phyloP scores from a whole-genome alignment of 208 protist genomes.

The Trypanosoma boissoni region DNA sequence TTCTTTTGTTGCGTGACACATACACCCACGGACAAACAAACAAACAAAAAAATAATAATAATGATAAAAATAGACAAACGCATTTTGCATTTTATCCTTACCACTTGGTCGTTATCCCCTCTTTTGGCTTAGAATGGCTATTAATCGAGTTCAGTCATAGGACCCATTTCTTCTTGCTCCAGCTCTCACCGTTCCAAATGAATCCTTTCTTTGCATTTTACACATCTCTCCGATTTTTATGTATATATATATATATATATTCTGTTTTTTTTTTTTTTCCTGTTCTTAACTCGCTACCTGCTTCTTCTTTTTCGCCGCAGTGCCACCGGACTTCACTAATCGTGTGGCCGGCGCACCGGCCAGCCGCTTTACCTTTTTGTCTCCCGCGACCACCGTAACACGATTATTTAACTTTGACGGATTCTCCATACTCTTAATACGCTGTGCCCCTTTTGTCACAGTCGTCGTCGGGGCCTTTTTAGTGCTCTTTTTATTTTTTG shows the following conservation, averaged over 20 bases:
- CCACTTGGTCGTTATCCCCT: no score
- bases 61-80: no score
- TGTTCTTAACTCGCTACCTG: neutral
- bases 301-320: neutral
- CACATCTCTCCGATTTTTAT: neutral
- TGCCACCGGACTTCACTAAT: slow-evolving; percentile 17
- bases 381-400: slow-evolving; percentile 7
- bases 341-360: neutral
- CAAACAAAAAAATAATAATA: no score
- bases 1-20: neutral
- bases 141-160: neutral
- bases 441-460: slow-evolving; percentile 1
- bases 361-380: slow-evolving; percentile 18
- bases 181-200: neutral
- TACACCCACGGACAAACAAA: no score
- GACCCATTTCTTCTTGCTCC: neutral
- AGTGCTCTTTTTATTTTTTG: neutral
- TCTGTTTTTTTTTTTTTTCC: no score
- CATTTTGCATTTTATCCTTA: no score
- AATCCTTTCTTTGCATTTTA: neutral
- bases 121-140: no score
- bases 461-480: neutral
- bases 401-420: slow-evolving; percentile 24
- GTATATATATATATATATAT: neutral
- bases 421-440: slow-evolving; percentile 21